Evolutionary conservation across 768 basidiomycete species (phyloP), one percentile per base, ranked within the genome.

Genomic region (Suillus luteus): DNA sequence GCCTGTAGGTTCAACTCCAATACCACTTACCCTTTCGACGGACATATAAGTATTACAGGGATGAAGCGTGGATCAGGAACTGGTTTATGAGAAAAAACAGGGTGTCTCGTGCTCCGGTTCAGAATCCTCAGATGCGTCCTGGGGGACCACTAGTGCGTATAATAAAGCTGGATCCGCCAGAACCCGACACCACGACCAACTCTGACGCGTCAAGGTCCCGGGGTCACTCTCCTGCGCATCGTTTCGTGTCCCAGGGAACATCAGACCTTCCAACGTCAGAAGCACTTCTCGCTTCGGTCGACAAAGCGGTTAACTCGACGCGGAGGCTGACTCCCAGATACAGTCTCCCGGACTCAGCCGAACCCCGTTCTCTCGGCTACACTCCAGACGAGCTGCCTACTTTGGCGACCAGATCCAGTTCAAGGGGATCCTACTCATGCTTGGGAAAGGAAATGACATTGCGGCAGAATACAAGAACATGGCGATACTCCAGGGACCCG

Each of bases 31-130:
- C 19, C 17, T 44, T 24, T 11, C 40, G 24, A 41, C 38, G 41
- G 10, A 38, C 14, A 8, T 51, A 51, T 59, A 52, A 52, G 51
- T 52, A 37, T 37, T 35, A 40, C 58, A 75, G 74, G 24, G 71
- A 76, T 63, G 63, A 71, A 35, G 65, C 66, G 54, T 75, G 74
- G 74, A 58, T 75, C 62, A 75, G 33, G 58, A 69, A 62, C 63
- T 75, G 74, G 74, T 76, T 76, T 38, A 49, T 40, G 3, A 73
- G 75, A 10, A 72, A 71, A 52, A 72, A 74, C 59, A 70, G 67
- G 72, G 65, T 62, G 22, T 24, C 14, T 19, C 40, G 40, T n/a
- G 2, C 24, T 12, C 40, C 24, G 12, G 22, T 14, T 49, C 48
- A 12, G 33, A 35, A 35, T 35, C 33, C 33, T 7, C 33, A 35